Percentiles rank a stretch among this genome's conserved stretches.
These are phyloP conservation scores for Volvariella surrecta DNA, from an alignment of 1,284 basidiomycete genomes.

Conservation along the genomic window DNA sequence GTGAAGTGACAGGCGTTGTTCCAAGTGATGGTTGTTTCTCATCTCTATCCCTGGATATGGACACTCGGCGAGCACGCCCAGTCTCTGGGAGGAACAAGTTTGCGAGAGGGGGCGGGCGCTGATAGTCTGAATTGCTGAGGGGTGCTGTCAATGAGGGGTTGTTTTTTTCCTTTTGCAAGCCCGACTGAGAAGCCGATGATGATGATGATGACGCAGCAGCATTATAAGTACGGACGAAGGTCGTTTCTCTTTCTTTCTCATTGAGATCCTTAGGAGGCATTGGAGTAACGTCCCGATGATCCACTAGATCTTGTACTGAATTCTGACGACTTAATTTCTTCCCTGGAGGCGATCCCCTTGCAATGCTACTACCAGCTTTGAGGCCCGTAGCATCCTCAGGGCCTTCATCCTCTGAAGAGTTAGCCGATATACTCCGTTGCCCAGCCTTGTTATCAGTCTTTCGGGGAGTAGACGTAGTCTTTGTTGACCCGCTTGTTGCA, in stretches of 20 bases:
- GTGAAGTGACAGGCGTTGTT: slow-evolving; percentile 18
- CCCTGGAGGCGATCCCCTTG: slow-evolving; percentile 8
- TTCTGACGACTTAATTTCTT: slow-evolving; percentile 53
- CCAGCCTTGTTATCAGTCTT: slow-evolving; percentile 22
- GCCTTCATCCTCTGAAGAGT: slow-evolving; percentile 31
- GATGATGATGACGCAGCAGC: background rate
- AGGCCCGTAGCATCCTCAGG: slow-evolving; percentile 47
- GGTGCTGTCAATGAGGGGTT: no score
- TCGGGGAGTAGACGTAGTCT: no score
- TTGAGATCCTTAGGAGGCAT: slow-evolving; percentile 14
- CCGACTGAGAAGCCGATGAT: background rate
- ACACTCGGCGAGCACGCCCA: background rate
- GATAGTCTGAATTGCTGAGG: no score
- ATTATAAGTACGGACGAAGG: no score
- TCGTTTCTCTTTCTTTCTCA: slow-evolving; percentile 26
- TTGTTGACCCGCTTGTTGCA: slow-evolving; percentile 13
- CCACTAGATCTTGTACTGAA: slow-evolving; percentile 73
- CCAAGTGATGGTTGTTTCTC: slow-evolving; percentile 5
- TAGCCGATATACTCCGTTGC: background rate
- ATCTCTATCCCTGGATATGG: slow-evolving; percentile 7
- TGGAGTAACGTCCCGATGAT: slow-evolving; percentile 58
- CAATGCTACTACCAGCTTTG: slow-evolving; percentile 16
- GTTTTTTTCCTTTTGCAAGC: no score
- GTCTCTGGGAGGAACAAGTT: background rate
- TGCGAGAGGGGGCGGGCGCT: background rate